Conservation (phyloP, 2,329 filamentous ascomycete genomes). For the Annulohypoxylon truncatum region DNA sequence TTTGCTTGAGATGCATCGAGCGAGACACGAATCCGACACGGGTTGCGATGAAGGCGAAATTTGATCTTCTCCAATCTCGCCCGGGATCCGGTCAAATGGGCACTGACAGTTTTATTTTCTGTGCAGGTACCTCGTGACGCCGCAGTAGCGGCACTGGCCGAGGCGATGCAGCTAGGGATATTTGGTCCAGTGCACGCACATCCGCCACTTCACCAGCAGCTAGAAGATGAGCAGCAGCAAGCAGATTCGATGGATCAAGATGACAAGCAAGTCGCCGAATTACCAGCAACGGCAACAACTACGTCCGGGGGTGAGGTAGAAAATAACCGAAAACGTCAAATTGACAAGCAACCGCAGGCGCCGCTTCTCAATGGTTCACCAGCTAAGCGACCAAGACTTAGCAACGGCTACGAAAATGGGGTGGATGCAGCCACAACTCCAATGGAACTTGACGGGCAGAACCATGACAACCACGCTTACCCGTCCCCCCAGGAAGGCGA, state of each 20-base stretch:
- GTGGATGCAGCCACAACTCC: conserved; percentile 64
- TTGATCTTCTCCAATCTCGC: conserved; percentile 43
- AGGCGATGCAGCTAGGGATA: conserved; percentile 62
- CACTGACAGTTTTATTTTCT: conserved; percentile 54
- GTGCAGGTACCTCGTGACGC: conserved; percentile 63
- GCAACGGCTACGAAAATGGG: conserved; percentile 71
- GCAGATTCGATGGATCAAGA: conserved; percentile 52
- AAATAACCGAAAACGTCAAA: conserved; percentile 63
- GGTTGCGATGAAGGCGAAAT: conserved; percentile 40
- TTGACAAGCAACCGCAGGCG: conserved; percentile 58
- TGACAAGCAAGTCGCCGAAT: conserved; percentile 44
- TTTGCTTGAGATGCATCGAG: conserved; percentile 39
- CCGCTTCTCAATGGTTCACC: conserved; percentile 66
- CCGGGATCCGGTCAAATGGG: conserved; percentile 48
- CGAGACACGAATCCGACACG: conserved; percentile 41
- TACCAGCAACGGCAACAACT: conserved; percentile 34
- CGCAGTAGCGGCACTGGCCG: conserved; percentile 57
- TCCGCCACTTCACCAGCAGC: conserved; percentile 52
- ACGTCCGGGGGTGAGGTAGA: conserved; percentile 55
- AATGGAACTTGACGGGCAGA: conserved; percentile 69
- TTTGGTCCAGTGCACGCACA: conserved; percentile 67
- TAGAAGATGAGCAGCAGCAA: conserved; percentile 37
- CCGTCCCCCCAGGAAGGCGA: conserved; percentile 72
- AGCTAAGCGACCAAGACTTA: conserved; percentile 68
- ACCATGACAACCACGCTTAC: conserved; percentile 66